Percentiles rank a stretch among this genome's conserved stretches.
These are phyloP conservation scores for Russula compacta DNA, from an alignment of 768 basidiomycete genomes.

Conservation along the genomic window DNA sequence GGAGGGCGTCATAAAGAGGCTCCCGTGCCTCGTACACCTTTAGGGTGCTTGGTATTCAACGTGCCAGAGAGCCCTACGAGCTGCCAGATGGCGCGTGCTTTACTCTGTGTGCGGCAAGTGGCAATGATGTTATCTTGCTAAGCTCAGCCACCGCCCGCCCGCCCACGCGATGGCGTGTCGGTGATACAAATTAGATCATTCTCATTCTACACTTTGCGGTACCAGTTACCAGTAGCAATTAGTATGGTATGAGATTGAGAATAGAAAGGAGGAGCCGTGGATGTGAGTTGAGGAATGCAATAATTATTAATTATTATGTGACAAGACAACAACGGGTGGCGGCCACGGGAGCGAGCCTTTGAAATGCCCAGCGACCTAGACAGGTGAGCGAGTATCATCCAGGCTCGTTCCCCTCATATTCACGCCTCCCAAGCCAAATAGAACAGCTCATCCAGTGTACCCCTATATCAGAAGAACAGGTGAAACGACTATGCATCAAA, in stretches of 20 bases:
- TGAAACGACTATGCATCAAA: conserved; percentile 90
- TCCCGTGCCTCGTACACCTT: not conserved
- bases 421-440: conserved; percentile 63
- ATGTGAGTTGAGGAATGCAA: not conserved
- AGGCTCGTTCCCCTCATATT: not conserved
- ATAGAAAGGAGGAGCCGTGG: not conserved
- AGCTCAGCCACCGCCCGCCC: not conserved
- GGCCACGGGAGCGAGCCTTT: not conserved
- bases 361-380: conserved; percentile 20
- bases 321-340: not conserved
- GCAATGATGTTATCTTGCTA: not conserved
- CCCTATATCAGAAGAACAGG: conserved; percentile 91
- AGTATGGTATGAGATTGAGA: not conserved
- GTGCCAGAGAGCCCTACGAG: not conserved
- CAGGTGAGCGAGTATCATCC: not conserved
- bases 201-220: not conserved
- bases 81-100: not conserved
- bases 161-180: not conserved
- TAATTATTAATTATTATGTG: conserved; percentile 1
- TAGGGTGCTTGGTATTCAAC: not conserved
- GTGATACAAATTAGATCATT: conserved; percentile 3
- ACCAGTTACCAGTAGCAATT: conserved; percentile 1
- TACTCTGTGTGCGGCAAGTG: not conserved
- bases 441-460: conserved; percentile 90
- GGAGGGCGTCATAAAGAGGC: not conserved